Evolutionary conservation across 306 rosid genomes (phyloP), one percentile per base, ranked within the genome.

Genomic region (Trifolium dubium): DNA sequence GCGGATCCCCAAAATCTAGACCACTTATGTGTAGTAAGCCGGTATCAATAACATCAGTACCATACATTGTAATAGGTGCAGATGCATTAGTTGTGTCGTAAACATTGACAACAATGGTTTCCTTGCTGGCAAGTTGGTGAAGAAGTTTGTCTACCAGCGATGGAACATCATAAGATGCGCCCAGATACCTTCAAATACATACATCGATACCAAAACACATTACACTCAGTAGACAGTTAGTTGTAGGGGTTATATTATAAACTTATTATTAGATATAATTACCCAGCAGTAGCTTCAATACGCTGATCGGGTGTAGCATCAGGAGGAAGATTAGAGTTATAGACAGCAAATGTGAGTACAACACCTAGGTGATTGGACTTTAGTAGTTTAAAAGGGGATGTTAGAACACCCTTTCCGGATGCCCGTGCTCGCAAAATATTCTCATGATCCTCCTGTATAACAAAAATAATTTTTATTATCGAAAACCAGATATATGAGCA

Each of bases 51-150:
- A 89, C 88, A 77, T 87, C 94, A 79, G 88, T 76, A 64, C 98
- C 96, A 77, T 89, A 94, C 98, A 94, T 91, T 70, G 88, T 91
- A 77, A 94, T 86, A 28, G 79, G 87, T 23, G 82, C 84, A 72
- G 92, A 89, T 46, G 86, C 87, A 82, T 89, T 83, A 28, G 98
- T 94, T 62, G 88, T 89, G 86, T 94, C 98, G 71, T 88, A 91
- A 67, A 94, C 98, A 84, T 94, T 89, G 47, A 94, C 98, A 74
- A 89, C 96, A 77, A 94, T 94, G 66, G 93, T 94, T 83, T 94
- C 91, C 87, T 94, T 89, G 90, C 98, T 88, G 73, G 98, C 96
- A 85, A 94, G 98, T 82, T 94, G 98, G 82, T 94, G 92, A 74
- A 94, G 89, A 80, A 94, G 98, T 87, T 91, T 94, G 86, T 94